Evolutionary conservation across 805 yeast genomes (phyloP).

Genomic region (Hemisphaericaspora nanyangensis): DNA sequence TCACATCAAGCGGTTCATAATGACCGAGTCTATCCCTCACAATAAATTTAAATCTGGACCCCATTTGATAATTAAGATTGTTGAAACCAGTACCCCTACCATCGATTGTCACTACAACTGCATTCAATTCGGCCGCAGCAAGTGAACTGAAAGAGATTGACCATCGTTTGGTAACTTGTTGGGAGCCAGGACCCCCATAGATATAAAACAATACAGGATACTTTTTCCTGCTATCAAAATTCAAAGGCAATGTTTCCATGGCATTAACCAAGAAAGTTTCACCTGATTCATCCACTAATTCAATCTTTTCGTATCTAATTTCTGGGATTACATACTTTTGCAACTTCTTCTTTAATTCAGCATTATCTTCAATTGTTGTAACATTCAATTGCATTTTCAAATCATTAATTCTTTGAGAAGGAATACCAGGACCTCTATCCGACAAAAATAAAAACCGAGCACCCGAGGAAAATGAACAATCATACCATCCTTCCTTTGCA

Average conservation of each 20-base stretch:
- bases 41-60: constrained; percentile 57
- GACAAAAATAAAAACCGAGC: constrained; percentile 64
- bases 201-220: constrained; percentile 88
- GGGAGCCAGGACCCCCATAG: constrained; percentile 96
- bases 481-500: constrained; percentile 57
- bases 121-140: constrained; percentile 70
- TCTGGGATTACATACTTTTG: constrained; percentile 53
- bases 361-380: constrained; percentile 47
- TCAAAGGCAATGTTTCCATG: constrained; percentile 72
- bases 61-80: constrained; percentile 50
- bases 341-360: constrained; percentile 35
- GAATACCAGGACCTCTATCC: constrained; percentile 78
- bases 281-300: constrained; percentile 44
- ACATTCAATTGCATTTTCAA: constrained; percentile 26
- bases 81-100: constrained; percentile 95
- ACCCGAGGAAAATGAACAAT: constrained; percentile 76
- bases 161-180: constrained; percentile 64
- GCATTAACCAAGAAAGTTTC: constrained; percentile 54
- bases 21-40: constrained; percentile 83
- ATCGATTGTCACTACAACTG: constrained; percentile 91
- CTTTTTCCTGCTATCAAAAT: constrained; percentile 56
- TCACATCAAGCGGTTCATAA: constrained; percentile 83
- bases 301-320: constrained; percentile 49
- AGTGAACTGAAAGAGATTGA: constrained; percentile 65
- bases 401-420: constrained; percentile 68